phyloP scores from a whole-genome alignment of 108 stramenopile species.

The Stephanodiscus triporus region DNA sequence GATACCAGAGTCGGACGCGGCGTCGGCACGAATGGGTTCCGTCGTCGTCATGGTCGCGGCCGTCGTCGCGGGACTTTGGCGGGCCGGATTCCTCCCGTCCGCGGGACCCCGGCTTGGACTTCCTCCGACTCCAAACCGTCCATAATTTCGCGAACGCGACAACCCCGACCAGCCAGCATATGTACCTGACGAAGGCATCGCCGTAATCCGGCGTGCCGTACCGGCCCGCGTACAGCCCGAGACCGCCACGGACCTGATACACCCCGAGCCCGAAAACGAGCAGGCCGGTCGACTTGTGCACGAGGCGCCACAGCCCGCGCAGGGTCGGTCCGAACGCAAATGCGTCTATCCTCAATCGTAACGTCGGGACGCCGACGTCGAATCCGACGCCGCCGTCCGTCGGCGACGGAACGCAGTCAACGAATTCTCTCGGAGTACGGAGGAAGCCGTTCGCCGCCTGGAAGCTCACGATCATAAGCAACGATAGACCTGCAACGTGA shows the following conservation, averaged over 20 bases:
- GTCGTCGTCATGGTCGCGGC: no score
- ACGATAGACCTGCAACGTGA: constrained; percentile 47
- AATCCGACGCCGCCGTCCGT: constrained; percentile 38
- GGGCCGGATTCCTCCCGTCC: no score
- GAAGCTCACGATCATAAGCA: constrained; percentile 39
- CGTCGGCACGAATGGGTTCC: not conserved
- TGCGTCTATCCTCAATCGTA: constrained; percentile 25
- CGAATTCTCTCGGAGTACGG: constrained; percentile 50
- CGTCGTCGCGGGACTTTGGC: no score
- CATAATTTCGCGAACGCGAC: constrained; percentile 22
- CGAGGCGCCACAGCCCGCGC: constrained; percentile 47
- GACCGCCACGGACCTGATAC: constrained; percentile 56
- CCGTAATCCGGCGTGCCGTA: constrained; percentile 27
- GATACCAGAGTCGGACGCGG: not conserved
- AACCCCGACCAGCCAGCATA: constrained; percentile 20
- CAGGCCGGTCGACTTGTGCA: constrained; percentile 40
- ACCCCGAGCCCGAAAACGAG: constrained; percentile 38
- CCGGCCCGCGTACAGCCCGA: constrained; percentile 41
- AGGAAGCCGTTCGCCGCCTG: constrained; percentile 50
- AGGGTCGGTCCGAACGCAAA: constrained; percentile 17
- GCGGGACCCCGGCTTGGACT: not conserved
- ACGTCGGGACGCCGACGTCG: no score
- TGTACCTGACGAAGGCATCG: constrained; percentile 25
- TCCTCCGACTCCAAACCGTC: constrained; percentile 15
- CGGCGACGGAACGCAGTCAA: no score